Evolutionary conservation across 2,329 filamentous ascomycete genomes (phyloP).

Genomic region (Talaromyces rugulosus): DNA sequence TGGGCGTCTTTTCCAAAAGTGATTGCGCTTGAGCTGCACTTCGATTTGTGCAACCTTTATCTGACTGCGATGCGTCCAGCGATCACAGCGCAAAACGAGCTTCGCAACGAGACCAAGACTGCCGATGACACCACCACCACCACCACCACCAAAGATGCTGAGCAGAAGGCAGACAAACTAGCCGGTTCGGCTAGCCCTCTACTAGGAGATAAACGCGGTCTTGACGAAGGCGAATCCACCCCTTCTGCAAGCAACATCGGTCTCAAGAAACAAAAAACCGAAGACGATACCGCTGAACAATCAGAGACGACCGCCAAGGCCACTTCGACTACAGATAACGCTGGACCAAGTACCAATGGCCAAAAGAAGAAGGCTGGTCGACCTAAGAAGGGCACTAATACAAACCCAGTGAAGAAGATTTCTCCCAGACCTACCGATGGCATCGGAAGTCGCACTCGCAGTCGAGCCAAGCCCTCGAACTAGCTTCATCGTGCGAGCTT

Average conservation of each 20-base stretch:
- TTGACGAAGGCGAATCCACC: constrained; percentile 13
- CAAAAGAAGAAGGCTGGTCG: constrained; percentile 27
- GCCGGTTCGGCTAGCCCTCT: background rate
- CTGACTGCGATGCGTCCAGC: background rate
- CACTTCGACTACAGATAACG: constrained; percentile 3
- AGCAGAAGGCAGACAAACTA: background rate
- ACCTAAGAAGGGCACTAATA: constrained; percentile 26
- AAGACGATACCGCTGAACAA: constrained; percentile 11
- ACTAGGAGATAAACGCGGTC: constrained; percentile 23
- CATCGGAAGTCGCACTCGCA: constrained; percentile 36
- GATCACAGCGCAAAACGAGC: background rate
- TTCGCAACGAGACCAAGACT: background rate
- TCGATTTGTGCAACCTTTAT: background rate
- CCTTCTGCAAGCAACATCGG: constrained; percentile 12
- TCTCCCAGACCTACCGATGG: constrained; percentile 25
- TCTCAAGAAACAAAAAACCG: constrained; percentile 34
- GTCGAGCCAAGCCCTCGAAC: constrained; percentile 28
- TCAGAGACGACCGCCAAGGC: background rate
- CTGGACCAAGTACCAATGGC: constrained; percentile 15
- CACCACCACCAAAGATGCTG: background rate
- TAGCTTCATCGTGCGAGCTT: background rate
- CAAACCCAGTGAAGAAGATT: constrained; percentile 23
- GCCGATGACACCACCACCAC: background rate
- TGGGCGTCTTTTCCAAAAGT: background rate
- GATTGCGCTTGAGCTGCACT: background rate